These are phyloP conservation scores for Simplicillium sp. DNA, from an alignment of 2,329 filamentous ascomycete genomes.

Conservation along the genomic window DNA sequence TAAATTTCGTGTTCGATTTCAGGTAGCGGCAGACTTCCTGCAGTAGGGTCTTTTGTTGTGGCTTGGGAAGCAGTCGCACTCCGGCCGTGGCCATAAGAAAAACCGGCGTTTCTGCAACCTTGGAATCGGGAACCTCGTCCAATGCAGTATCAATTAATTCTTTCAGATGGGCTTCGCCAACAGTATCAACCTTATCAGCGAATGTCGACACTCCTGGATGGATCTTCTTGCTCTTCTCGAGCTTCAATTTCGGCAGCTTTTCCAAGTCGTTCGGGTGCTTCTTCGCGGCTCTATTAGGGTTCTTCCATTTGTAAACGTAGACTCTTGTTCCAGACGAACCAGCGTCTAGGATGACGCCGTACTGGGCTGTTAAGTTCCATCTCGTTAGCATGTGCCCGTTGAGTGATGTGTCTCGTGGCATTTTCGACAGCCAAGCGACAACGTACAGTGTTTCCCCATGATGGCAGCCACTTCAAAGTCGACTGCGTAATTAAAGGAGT, in stretches of 20 bases:
- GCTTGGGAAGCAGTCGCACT: slow-evolving; percentile 73
- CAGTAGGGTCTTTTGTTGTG: slow-evolving; percentile 64
- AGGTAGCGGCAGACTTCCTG: slow-evolving; percentile 77
- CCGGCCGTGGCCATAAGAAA: slow-evolving; percentile 95
- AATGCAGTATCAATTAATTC: slow-evolving; percentile 74
- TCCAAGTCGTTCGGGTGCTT: slow-evolving; percentile 21
- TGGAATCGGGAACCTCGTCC: slow-evolving; percentile 63
- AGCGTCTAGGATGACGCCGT: slow-evolving; percentile 94
- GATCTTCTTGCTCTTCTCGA: slow-evolving; percentile 87
- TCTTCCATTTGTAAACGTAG: slow-evolving; percentile 90
- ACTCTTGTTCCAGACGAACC: slow-evolving; percentile 94
- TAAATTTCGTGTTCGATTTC: slow-evolving; percentile 65
- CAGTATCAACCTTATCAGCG: slow-evolving; percentile 61
- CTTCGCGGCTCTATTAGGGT: slow-evolving; percentile 55
- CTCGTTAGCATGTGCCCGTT: neutral
- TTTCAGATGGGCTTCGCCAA: slow-evolving; percentile 76
- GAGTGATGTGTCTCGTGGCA: too few species aligned
- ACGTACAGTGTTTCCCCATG: slow-evolving; percentile 28
- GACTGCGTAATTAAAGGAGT: neutral
- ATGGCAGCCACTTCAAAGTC: slow-evolving; percentile 7
- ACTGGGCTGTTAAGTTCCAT: slow-evolving; percentile 41
- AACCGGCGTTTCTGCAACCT: slow-evolving; percentile 76
- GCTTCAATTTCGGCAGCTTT: slow-evolving; percentile 69
- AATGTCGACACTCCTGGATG: slow-evolving; percentile 90
- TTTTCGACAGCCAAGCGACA: too few species aligned